Evolutionary conservation across 1,284 basidiomycete genomes (phyloP), one percentile per base, ranked within the genome.

Genomic region (Fomitopsis schrenkii): DNA sequence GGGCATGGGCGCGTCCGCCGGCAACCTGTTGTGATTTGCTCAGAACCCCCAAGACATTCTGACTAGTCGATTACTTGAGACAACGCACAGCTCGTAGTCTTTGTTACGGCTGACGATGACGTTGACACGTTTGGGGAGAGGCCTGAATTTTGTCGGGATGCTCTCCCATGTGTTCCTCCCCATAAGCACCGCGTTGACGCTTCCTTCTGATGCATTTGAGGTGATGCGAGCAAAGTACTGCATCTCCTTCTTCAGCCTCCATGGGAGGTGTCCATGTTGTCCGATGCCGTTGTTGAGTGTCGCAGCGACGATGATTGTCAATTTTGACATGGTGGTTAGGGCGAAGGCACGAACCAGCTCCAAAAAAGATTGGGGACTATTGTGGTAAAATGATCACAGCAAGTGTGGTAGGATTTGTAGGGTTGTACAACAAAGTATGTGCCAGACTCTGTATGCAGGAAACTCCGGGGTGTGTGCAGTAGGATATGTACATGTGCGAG

Each of bases 141-240:
- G 97, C 63, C 93, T 84, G 76, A 93, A 94, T 73, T 88, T 93
- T 7, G 72, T 67, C n/a, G 97, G 97, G 62, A 99, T 99, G 72
- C 93, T 94, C 74, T 97, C 94, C 97, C 97, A 99, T 19, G 95
- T 98, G 70, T 94, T 96, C 55, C 96, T 82, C 6, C 97, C 97
- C 97, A 99, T 99, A 62, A 99, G 79, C 41, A 98, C 90, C 1
- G 86, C 88, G 74, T 99, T 99, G 61, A 75, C 76, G 48, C 70
- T 73, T 14, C 78, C 81, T 62, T 81, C 76, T 26, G 85, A 83
- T 46, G 89, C 84, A 53, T 73, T 76, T 2, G 84, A 83, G 5
- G 94, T 96, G 61, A 87, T 88, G 53, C 83, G 82, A 19, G 91
- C 89, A 74, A 99, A 99, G 76, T 98, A 98, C 52, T 91, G 87